Evolutionary conservation across 768 basidiomycete genomes (phyloP).

Genomic region (Xerocomellus chrysenteron): DNA sequence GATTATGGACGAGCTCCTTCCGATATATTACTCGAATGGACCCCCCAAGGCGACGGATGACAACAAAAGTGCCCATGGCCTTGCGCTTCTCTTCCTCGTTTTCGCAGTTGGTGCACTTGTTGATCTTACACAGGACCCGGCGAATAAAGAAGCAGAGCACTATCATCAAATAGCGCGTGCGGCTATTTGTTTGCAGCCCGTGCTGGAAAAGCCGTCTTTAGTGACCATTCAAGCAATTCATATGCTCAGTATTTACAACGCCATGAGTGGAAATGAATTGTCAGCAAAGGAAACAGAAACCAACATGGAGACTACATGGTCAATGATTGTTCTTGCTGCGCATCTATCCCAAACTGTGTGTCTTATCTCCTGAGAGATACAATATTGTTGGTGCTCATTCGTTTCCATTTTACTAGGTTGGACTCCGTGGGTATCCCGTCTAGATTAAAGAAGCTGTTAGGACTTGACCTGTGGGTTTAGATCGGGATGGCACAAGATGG

Average conservation of each 20-base stretch:
- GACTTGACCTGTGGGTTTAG: slow-evolving; percentile 27
- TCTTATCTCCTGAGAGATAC: slow-evolving; percentile 12
- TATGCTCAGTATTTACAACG: slow-evolving; percentile 66
- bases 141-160: slow-evolving; percentile 52
- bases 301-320: slow-evolving; percentile 74
- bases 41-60: slow-evolving; percentile 31
- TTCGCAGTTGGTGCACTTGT: slow-evolving; percentile 57
- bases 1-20: slow-evolving; percentile 41
- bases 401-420: slow-evolving; percentile 45
- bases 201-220: slow-evolving; percentile 69
- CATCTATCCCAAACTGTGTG: slow-evolving; percentile 66
- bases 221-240: slow-evolving; percentile 71
- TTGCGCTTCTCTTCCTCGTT: slow-evolving; percentile 47
- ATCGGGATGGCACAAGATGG: slow-evolving; percentile 68
- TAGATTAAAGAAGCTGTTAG: slow-evolving; percentile 6
- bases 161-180: slow-evolving; percentile 65
- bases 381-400: slow-evolving; percentile 11
- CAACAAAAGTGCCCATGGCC: slow-evolving; percentile 46
- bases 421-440: slow-evolving; percentile 54
- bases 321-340: slow-evolving; percentile 58
- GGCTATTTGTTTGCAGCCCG: slow-evolving; percentile 63
- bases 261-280: slow-evolving; percentile 64
- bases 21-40: slow-evolving; percentile 38
- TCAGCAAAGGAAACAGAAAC: slow-evolving; percentile 60
- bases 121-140: slow-evolving; percentile 31